These are phyloP conservation scores for Colletotrichum orchidophilum DNA, from an alignment of 2,329 filamentous ascomycete genomes.

Conservation along the genomic window DNA sequence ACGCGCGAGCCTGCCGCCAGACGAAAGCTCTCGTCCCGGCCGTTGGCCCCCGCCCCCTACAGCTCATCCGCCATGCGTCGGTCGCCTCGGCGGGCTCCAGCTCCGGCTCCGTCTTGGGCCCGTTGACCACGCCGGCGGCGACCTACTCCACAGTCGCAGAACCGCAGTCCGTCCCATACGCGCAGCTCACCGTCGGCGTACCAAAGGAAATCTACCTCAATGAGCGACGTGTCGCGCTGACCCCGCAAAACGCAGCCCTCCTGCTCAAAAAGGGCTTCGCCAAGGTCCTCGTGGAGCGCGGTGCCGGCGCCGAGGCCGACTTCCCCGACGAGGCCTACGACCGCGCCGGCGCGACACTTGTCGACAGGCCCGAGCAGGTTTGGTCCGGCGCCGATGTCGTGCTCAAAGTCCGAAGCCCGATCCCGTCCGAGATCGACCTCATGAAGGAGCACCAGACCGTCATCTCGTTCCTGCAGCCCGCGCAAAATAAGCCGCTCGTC, in stretches of 20 bases:
- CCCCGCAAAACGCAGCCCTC: constrained; percentile 82
- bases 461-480: constrained; percentile 85
- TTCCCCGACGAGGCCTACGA: constrained; percentile 82
- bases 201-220: constrained; percentile 81
- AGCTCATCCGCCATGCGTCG: constrained; percentile 48
- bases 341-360: constrained; percentile 80
- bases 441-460: constrained; percentile 77
- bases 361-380: constrained; percentile 71
- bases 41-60: constrained; percentile 42
- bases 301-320: constrained; percentile 80
- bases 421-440: constrained; percentile 72
- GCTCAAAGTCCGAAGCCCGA: constrained; percentile 84
- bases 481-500: constrained; percentile 80
- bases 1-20: constrained; percentile 41
- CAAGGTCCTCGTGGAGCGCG: constrained; percentile 80
- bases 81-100: constrained; percentile 40
- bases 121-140: constrained; percentile 29
- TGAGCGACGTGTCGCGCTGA: constrained; percentile 86
- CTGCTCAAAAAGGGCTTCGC: constrained; percentile 87
- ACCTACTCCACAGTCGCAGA: constrained; percentile 52
- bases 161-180: constrained; percentile 69
- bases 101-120: constrained; percentile 39
- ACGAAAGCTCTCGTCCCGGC: constrained; percentile 41
- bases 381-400: constrained; percentile 82
- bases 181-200: constrained; percentile 78